phyloP scores from a whole-genome alignment of 1,139 yeast species.

The Blastobotrys illinoisensis region DNA sequence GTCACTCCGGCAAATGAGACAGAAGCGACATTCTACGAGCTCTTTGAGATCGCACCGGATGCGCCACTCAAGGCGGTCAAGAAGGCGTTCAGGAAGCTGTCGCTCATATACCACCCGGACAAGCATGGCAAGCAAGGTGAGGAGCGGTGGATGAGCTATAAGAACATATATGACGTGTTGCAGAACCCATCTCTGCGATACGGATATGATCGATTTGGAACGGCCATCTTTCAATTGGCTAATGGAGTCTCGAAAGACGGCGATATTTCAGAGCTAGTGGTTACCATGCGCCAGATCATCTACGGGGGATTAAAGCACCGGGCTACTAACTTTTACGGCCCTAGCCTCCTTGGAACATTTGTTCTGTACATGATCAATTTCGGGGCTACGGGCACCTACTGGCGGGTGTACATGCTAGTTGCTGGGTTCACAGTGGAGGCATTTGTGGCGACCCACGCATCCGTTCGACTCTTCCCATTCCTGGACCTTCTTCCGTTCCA shows the following conservation, averaged over 20 bases:
- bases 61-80: slow-evolving; percentile 17
- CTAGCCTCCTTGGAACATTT: neutral
- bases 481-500: slow-evolving; percentile 8
- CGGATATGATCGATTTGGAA: slow-evolving; percentile 34
- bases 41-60: slow-evolving; percentile 15
- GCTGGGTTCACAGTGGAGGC: neutral
- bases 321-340: neutral
- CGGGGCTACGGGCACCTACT: slow-evolving; percentile 1
- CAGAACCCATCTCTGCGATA: slow-evolving; percentile 24
- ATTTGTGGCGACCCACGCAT: slow-evolving; percentile 1
- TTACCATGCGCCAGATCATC: slow-evolving; percentile 3
- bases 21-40: slow-evolving; percentile 13
- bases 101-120: slow-evolving; percentile 34
- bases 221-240: slow-evolving; percentile 4
- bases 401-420: slow-evolving; percentile 8
- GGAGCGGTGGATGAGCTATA: slow-evolving; percentile 23
- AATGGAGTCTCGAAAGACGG: neutral
- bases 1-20: slow-evolving; percentile 6
- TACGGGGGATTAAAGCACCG: slow-evolving; percentile 1
- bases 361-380: neutral
- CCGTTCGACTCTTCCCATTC: neutral
- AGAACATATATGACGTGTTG: slow-evolving; percentile 29
- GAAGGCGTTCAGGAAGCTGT: slow-evolving; percentile 23
- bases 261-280: neutral
- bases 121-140: slow-evolving; percentile 22